A percentile compares a stretch with the other conserved stretches of the same genome.
phyloP scores from a whole-genome alignment of 768 basidiomycete genomes.

The Epithele typhae region DNA sequence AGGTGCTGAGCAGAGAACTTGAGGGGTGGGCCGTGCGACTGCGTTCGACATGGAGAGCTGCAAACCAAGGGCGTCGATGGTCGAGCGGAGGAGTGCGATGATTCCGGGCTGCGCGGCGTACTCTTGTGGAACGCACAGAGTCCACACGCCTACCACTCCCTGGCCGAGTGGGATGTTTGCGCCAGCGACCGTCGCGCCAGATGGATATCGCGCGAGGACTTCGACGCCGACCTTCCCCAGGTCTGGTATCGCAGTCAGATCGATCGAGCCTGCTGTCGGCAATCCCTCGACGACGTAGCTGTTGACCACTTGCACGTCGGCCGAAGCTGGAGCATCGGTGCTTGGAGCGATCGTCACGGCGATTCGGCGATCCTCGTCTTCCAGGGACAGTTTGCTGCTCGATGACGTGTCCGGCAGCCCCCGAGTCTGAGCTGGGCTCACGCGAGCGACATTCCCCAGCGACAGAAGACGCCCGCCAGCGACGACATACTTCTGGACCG shows the following conservation, averaged over 20 bases:
- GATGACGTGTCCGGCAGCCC: neutral
- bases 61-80: constrained; percentile 35
- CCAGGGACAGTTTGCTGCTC: constrained; percentile 24
- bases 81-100: constrained; percentile 28
- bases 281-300: neutral
- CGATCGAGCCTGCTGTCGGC: neutral
- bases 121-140: no score
- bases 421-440: constrained; percentile 32
- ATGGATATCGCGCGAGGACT: neutral
- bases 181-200: no score
- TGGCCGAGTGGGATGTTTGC: no score
- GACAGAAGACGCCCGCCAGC: constrained; percentile 70
- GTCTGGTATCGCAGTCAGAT: neutral
- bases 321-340: no score
- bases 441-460: constrained; percentile 46
- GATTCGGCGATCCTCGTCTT: constrained; percentile 6
- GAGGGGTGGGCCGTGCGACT: constrained; percentile 25
- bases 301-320: no score
- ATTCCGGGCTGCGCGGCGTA: no score
- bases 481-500: constrained; percentile 44
- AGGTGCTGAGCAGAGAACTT: constrained; percentile 31
- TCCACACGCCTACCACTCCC: no score
- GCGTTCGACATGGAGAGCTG: constrained; percentile 31
- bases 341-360: constrained; percentile 1
- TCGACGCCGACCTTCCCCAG: neutral